These are phyloP conservation scores for Rubus idaeus DNA, from an alignment of 306 rosid genomes.

Conservation along the genomic window DNA sequence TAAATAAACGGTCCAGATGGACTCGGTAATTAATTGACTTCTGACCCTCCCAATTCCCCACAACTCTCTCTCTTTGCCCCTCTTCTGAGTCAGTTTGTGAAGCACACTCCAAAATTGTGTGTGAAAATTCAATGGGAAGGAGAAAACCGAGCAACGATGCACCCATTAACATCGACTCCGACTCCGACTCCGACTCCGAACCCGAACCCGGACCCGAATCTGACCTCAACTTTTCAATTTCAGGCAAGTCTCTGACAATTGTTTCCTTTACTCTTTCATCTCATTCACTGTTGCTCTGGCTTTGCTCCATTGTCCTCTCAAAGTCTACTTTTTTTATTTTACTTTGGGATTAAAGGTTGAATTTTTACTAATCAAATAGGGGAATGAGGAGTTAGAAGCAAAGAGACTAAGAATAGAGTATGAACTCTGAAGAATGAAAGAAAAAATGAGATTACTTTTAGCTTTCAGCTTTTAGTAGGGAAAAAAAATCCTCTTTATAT, in stretches of 20 bases:
- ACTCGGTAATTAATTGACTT: background rate
- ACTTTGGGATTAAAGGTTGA: background rate
- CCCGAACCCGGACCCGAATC: background rate
- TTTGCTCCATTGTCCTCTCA: background rate
- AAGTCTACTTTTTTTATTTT: background rate
- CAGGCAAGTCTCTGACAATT: background rate
- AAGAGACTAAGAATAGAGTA: background rate
- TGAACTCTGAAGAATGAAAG: background rate
- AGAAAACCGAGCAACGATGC: background rate
- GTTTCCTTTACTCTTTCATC: no score
- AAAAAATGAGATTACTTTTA: background rate
- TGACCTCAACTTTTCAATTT: background rate
- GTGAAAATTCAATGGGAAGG: constrained; percentile 4
- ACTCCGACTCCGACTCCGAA: background rate
- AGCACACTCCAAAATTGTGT: background rate
- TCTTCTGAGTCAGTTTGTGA: background rate
- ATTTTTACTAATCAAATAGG: background rate
- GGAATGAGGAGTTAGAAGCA: background rate
- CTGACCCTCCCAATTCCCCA: background rate
- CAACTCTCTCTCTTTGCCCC: background rate
- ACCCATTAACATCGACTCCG: constrained; percentile 6
- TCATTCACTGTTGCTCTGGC: no score
- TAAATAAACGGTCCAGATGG: background rate
- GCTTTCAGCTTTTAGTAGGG: background rate
- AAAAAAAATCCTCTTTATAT: background rate